Base-by-base conservation (phyloP, 1,139 yeast genomes). In the Taphrina flavorubra region DNA sequence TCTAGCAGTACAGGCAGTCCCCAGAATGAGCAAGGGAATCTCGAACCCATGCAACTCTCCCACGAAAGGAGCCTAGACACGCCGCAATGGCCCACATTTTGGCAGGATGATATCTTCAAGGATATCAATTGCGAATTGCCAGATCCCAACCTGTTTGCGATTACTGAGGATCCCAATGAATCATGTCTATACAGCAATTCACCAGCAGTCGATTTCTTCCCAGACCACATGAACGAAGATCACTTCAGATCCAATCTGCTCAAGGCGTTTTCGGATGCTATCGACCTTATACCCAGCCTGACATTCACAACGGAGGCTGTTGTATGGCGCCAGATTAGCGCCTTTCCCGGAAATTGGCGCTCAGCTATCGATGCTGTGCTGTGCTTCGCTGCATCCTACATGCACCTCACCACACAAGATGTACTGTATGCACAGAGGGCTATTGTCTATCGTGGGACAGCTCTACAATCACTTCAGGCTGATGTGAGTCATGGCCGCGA, bases 401-500 rank as follows among this genome's bases (percentile, higher is more conserved):
- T 63, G 67, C 61, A 56, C 37, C 44, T 63, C 44, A 18, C 55
- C 37, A 63, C 61, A 18, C 46, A 55, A 6, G 51, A 42, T 14
- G 20, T 46, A 11, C 7, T 18, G 6, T 63, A 63, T 49, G 39
- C 55, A 14, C 36, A 44, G 6, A 49, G 53, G 7, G 67, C 61
- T 13, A 55, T 46, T 46, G 55, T 42, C 2, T 40, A 63, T 18
- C 67, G 67, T 34, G 67, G 67, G 5, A 8, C 16, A 7, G 67
- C 67, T 10, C 56, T 63, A 31, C 67, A 63, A 39, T 42, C 42
- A 20, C 39, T 63, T 7, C 67, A 63, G 42, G 36, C 37, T 39
- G 67, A 63, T 20, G 8, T 63, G 46, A 46, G 44, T n/a, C 39
- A 36, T 25, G 61, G 46, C 13, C 10, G 25, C 8, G 55, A 31